Base-by-base conservation (phyloP, 2,329 filamentous ascomycete genomes). In the Pyrenophora tritici-repentis region DNA sequence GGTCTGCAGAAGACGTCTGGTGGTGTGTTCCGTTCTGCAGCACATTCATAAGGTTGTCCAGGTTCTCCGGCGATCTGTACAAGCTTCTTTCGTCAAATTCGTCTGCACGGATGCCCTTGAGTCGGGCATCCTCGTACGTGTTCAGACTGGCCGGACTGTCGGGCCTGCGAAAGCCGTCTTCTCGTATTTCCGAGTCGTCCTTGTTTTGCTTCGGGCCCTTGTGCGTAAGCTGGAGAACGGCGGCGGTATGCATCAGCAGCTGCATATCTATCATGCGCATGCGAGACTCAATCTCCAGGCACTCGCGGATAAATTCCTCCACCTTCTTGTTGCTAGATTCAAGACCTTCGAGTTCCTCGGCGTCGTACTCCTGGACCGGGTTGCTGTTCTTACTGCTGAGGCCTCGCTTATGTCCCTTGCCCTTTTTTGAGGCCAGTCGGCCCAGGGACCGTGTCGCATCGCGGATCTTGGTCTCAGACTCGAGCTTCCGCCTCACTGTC, bases 361-460 rank as follows among this genome's bases (percentile, higher is more conserved):
- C 76, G 37, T 77, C 75, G 16, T 59, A 56, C 2, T 58, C 53
- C 20, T 56, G 58, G 8, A 55, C 57, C 8, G 56, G n/a, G 17
- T 58, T 58, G 45, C 73, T 71, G 53, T 76, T 78, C 38, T 81
- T 75, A 38, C 83, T 75, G 58, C 79, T 75, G 36, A 82, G 73
- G 44, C 75, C 76, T 50, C 77, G 86, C 73, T 72, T 81, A 70
- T 73, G 81, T 51, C 65, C 64, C 41, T 62, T 67, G 14, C 58
- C 57, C 56, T 81, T 80, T n/a, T 85, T 81, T 7, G 84, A 84
- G 69, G 95, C 91, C 24, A 99, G 79, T 63, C 88, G 87, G 51
- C 87, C 87, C 75, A 99, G 86, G 34, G 91, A 96, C 58, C 88
- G 84, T 9, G 94, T 91, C 1, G 94, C 94, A 80, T 97, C 93